phyloP scores from a whole-genome alignment of 352 stramenopile genomes.

The Elongisporangium anandrum region DNA sequence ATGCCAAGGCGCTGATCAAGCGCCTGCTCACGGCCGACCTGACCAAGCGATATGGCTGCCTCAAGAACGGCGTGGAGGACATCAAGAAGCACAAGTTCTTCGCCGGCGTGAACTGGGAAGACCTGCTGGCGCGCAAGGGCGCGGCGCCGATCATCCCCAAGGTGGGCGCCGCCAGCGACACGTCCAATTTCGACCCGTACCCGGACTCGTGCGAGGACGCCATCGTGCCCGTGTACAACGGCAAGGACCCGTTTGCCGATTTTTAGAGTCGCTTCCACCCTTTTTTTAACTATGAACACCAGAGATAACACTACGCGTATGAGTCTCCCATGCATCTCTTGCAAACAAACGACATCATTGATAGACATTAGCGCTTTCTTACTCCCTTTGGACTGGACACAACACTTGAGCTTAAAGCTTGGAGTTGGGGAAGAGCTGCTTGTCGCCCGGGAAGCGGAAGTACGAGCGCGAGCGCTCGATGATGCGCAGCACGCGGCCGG shows the following conservation, averaged over 20 bases:
- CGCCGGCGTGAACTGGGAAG: constrained; percentile 87
- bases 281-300: background rate
- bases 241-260: constrained; percentile 90
- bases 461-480: constrained; percentile 42
- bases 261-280: constrained; percentile 65
- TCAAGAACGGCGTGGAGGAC: constrained; percentile 94
- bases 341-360: background rate
- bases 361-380: background rate
- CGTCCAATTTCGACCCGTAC: constrained; percentile 97
- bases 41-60: constrained; percentile 96
- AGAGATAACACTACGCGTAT: background rate
- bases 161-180: constrained; percentile 90
- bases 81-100: constrained; percentile 98
- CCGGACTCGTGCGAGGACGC: constrained; percentile 91
- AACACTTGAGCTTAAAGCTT: constrained; percentile 63
- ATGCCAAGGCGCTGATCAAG: constrained; percentile 96
- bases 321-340: background rate
- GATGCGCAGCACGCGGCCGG: constrained; percentile 53
- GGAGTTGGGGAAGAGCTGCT: constrained; percentile 59
- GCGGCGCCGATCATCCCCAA: constrained; percentile 92
- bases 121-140: constrained; percentile 86
- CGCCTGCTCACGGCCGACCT: constrained; percentile 94
- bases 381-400: constrained; percentile 16
- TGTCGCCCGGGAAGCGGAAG: constrained; percentile 69
- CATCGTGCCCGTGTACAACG: constrained; percentile 89